Percentiles rank a stretch among this genome's conserved stretches.
Conservation (phyloP, 2,329 filamentous ascomycete species). For the Lojkania enalia region DNA sequence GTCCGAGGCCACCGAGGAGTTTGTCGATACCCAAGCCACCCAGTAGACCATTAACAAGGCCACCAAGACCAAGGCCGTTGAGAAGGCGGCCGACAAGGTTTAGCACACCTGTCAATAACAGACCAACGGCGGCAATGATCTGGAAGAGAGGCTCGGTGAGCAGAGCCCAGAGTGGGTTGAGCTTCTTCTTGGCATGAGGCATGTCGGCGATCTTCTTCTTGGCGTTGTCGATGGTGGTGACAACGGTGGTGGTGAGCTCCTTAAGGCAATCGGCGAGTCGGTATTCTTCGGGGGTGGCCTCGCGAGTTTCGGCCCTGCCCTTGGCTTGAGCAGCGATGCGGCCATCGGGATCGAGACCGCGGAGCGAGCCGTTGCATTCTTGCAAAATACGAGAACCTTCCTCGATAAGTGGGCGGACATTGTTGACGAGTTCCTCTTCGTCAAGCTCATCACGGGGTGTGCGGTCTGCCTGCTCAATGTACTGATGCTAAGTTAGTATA, state of each 20-base stretch:
- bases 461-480: conserved; percentile 78
- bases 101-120: conserved; percentile 80
- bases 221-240: conserved; percentile 80
- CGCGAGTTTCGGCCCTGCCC: conserved; percentile 72
- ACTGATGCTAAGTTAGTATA: conserved; percentile 50
- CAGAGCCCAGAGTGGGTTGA: conserved; percentile 86
- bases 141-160: conserved; percentile 86
- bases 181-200: conserved; percentile 92
- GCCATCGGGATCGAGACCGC: conserved; percentile 86
- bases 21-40: conserved; percentile 77
- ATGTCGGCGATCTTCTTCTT: conserved; percentile 89
- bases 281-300: conserved; percentile 82
- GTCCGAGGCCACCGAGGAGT: conserved; percentile 72
- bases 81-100: conserved; percentile 81
- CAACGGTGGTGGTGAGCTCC: conserved; percentile 79
- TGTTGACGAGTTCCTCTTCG: conserved; percentile 83
- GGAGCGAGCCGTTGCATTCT: conserved; percentile 84
- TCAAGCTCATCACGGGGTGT: conserved; percentile 86
- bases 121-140: conserved; percentile 85
- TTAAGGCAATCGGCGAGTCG: conserved; percentile 83
- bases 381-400: conserved; percentile 80
- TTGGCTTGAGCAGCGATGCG: conserved; percentile 84
- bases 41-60: conserved; percentile 76
- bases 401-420: conserved; percentile 86
- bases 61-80: conserved; percentile 79